These are phyloP conservation scores for Plasmodium knowlesi DNA, from an alignment of 169 alveolate genomes.

Conservation along the genomic window DNA sequence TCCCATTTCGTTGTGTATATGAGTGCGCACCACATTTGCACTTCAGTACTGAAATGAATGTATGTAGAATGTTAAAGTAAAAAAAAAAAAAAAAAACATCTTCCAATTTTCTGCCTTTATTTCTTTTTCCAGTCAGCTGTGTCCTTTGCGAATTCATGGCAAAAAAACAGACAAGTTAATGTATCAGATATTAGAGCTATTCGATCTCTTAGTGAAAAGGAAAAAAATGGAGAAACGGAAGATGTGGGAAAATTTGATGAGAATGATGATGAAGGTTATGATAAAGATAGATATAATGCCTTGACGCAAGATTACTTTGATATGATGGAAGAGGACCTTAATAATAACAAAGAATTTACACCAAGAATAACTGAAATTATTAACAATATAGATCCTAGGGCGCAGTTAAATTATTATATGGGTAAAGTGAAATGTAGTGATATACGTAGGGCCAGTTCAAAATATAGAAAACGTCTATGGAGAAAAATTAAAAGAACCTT, in stretches of 20 bases:
- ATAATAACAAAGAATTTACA: background rate
- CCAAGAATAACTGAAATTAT: background rate
- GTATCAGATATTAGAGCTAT: background rate
- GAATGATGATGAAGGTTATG: constrained; percentile 12
- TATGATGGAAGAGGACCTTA: constrained; percentile 17
- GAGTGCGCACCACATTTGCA: background rate
- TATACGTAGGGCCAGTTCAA: too few relatives aligned
- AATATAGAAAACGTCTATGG: background rate
- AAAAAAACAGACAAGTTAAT: background rate
- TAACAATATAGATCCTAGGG: background rate
- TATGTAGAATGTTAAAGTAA: background rate
- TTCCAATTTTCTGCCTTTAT: background rate
- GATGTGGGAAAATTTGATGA: background rate
- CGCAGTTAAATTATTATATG: background rate
- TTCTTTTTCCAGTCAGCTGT: background rate
- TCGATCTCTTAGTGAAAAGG: constrained; percentile 5
- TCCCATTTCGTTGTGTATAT: background rate
- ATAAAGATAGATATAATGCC: constrained; percentile 3
- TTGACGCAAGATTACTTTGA: constrained; percentile 9
- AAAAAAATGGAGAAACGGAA: background rate
- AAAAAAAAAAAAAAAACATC: background rate
- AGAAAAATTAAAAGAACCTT: background rate
- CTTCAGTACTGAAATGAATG: background rate
- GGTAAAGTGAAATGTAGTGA: background rate
- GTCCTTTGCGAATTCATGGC: background rate